Evolutionary conservation across 2,329 filamentous ascomycete species (phyloP).

Genomic region (Alternaria sp.): DNA sequence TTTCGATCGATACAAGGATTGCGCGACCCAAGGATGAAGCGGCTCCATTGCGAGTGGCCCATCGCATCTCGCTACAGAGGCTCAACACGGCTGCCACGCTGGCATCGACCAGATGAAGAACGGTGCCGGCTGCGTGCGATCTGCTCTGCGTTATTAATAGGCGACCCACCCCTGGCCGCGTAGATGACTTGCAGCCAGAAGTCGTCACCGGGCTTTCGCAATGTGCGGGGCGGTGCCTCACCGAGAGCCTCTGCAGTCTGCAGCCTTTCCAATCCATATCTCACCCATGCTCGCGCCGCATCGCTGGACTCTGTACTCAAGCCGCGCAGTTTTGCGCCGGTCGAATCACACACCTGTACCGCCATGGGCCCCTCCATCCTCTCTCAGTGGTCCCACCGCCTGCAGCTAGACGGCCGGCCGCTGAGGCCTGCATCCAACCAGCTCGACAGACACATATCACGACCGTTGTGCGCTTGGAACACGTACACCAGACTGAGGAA

Average conservation of each 20-base stretch:
- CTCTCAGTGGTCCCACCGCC: slow-evolving; percentile 8
- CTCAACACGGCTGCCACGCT: slow-evolving; percentile 38
- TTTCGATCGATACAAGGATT: slow-evolving; percentile 37
- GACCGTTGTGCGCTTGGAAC: background rate
- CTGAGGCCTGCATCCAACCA: background rate
- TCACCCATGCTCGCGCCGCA: background rate
- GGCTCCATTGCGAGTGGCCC: slow-evolving; percentile 32
- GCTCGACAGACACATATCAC: background rate
- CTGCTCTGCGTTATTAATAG: slow-evolving; percentile 37
- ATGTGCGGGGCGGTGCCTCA: slow-evolving; percentile 5
- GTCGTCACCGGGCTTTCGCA: slow-evolving; percentile 1
- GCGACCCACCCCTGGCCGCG: slow-evolving; percentile 11
- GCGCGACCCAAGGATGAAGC: slow-evolving; percentile 11
- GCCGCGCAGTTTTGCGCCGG: slow-evolving; percentile 1
- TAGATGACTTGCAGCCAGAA: slow-evolving; percentile 25
- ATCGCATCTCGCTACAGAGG: slow-evolving; percentile 32
- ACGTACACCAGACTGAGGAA: background rate
- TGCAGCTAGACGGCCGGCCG: slow-evolving; percentile 7
- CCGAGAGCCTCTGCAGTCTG: background rate
- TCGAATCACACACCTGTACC: slow-evolving; percentile 9
- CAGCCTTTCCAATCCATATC: background rate
- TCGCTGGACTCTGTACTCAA: background rate
- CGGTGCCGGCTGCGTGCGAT: slow-evolving; percentile 28
- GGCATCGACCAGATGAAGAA: slow-evolving; percentile 14
- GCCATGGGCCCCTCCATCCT: background rate